phyloP scores from a whole-genome alignment of 169 alveolate genomes.

The Plasmodium vivax region DNA sequence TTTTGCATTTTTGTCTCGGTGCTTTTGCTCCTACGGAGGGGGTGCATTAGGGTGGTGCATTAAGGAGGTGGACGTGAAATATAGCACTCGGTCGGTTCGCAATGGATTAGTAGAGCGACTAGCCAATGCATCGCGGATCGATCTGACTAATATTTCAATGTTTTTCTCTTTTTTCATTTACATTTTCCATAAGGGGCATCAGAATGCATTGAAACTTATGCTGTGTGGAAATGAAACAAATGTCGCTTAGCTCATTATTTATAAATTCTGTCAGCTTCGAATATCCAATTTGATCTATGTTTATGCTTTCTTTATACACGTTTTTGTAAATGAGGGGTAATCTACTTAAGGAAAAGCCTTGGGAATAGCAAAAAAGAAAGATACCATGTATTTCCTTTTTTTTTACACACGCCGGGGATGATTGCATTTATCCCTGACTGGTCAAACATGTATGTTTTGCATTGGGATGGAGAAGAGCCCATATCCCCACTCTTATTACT shows the following conservation, averaged over 20 bases:
- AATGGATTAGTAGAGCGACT: not conserved
- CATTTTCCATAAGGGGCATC: conserved; percentile 61
- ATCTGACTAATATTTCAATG: no score
- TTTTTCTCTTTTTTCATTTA: not conserved
- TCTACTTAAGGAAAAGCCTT: conserved; percentile 63
- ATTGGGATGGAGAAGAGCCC: not conserved
- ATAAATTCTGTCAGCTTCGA: conserved; percentile 81
- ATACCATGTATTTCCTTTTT: not conserved
- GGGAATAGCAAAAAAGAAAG: not conserved
- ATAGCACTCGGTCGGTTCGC: not conserved
- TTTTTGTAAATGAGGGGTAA: conserved; percentile 78
- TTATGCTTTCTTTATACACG: conserved; percentile 74
- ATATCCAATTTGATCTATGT: conserved; percentile 78
- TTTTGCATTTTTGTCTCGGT: conserved; percentile 57
- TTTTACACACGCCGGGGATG: not conserved
- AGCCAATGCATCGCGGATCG: no score
- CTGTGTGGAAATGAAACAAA: conserved; percentile 58
- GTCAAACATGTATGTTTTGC: not conserved
- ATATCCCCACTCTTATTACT: not conserved
- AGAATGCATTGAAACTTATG: conserved; percentile 62
- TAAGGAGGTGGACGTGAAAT: not conserved
- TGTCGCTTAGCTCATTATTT: conserved; percentile 74
- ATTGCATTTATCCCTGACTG: not conserved
- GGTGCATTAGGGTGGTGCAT: not conserved
- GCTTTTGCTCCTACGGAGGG: conserved; percentile 52